Evolutionary conservation across 345 rosid genomes (phyloP), one percentile per base, ranked within the genome.

Genomic region (Melaleuca alternifolia): DNA sequence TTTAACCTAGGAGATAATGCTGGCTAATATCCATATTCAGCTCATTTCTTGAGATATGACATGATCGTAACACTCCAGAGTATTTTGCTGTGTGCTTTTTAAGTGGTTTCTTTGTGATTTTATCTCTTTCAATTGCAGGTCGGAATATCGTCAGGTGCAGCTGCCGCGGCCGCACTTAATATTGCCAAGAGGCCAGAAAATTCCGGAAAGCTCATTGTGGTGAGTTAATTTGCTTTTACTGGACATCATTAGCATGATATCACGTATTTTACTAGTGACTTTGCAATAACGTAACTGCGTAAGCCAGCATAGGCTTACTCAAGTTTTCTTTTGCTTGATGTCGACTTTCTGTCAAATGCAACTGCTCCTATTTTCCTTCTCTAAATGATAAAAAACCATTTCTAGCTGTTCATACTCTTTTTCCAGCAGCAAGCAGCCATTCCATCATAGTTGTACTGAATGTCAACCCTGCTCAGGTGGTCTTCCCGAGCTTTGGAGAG

Each of bases 111-210:
- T n/a, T n/a, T 48, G 51, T 14, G 84, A 50, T 48, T 24, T 50
- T 51, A 14, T 26, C 53, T 48, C 13, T 24, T 51, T 26, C 21
- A 0, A 28, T 24, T 88, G 83, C 89, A 97, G 98, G 98, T 94
- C 11, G 99, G 99, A 37, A 95, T 97, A 88, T 97, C 98, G 84
- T 97, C 98, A 0, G 99, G 99, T 54, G 98, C 96, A 8, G 98
- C 95, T 20, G 91, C 98, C 0, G 93, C 94, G 1, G 96, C 98
- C n/a, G 98, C 98, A 83, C 92, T 96, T 53, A 92, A 91, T 87
- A 91, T 94, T 87, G 98, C 97, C 30, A 96, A 94, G 92, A 91
- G 92, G 89, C 96, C 95, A 46, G 98, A 96, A 91, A 92, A 93
- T 83, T 94, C 95, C 1, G 98, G 99, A 77, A 97, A 95, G 89